phyloP scores from a whole-genome alignment of 768 basidiomycete genomes.

The Lactifluus echinatus region DNA sequence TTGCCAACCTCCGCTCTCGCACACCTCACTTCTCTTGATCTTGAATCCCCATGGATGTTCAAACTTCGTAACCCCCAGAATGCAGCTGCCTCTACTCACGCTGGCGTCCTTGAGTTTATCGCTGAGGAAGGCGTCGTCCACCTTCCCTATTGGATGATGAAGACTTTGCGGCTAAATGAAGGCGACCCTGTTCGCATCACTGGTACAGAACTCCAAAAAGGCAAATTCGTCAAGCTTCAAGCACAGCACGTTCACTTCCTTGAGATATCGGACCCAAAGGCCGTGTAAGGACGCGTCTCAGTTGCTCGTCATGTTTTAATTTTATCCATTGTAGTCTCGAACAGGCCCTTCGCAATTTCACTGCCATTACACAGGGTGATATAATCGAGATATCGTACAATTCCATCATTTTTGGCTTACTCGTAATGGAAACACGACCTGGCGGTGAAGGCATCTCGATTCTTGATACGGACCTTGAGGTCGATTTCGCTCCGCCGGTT shows the following conservation, averaged over 20 bases:
- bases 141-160: conserved; percentile 99
- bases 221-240: conserved; percentile 94
- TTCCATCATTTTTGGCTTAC: conserved; percentile 86
- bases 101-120: conserved; percentile 97
- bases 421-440: conserved; percentile 90
- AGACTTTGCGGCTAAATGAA: conserved; percentile 83
- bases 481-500: conserved; percentile 90
- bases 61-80: conserved; percentile 87
- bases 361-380: conserved; percentile 87
- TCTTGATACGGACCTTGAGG: conserved; percentile 94
- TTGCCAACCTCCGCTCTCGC: conserved; percentile 96
- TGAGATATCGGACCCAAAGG: conserved; percentile 95
- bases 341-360: conserved; percentile 89
- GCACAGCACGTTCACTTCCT: conserved; percentile 93
- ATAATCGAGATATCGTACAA: conserved; percentile 99
- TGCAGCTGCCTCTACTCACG: conserved; percentile 80
- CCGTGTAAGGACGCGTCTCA: conserved; percentile 59
- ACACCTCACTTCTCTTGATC: conserved; percentile 75
- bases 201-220: conserved; percentile 81
- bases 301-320: background rate
- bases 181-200: conserved; percentile 93
- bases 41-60: conserved; percentile 94
- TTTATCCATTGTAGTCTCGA: conserved; percentile 56
- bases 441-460: conserved; percentile 83
- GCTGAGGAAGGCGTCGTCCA: conserved; percentile 94